These are phyloP conservation scores for Diaporthe sp. DNA, from an alignment of 2,329 filamentous ascomycete species.

Conservation along the genomic window DNA sequence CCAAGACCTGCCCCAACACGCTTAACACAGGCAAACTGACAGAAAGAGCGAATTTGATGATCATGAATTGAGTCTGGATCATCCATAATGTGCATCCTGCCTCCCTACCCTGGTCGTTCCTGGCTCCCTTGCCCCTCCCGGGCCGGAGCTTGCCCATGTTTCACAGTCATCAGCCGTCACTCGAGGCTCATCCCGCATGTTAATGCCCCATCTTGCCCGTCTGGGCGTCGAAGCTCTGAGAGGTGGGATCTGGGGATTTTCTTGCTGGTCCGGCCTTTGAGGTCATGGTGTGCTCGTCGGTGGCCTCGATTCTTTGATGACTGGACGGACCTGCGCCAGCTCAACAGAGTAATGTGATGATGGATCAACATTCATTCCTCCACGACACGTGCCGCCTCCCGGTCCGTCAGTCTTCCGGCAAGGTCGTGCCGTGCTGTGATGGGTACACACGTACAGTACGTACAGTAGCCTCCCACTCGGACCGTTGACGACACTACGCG, in stretches of 20 bases:
- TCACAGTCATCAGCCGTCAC: constrained; percentile 17
- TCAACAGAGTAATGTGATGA: no score
- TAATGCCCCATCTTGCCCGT: neutral
- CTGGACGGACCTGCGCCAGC: no score
- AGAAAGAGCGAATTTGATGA: neutral
- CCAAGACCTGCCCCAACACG: neutral
- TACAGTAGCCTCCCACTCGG: neutral
- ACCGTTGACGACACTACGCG: neutral
- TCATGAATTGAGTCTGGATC: neutral
- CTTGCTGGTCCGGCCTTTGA: constrained; percentile 1
- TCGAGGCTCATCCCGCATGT: neutral
- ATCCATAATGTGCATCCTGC: neutral
- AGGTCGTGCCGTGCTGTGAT: neutral
- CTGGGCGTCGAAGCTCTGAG: neutral
- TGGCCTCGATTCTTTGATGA: neutral
- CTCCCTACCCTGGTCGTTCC: neutral
- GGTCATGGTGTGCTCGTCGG: neutral
- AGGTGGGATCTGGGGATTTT: neutral
- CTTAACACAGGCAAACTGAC: neutral
- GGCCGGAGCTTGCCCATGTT: constrained; percentile 13
- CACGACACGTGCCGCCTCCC: neutral
- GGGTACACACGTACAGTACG: neutral
- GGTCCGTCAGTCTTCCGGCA: neutral
- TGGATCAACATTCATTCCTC: neutral
- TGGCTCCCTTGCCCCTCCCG: neutral